Evolutionary conservation across 768 basidiomycete species (phyloP).

Genomic region (Cystobasidium tubakii): DNA sequence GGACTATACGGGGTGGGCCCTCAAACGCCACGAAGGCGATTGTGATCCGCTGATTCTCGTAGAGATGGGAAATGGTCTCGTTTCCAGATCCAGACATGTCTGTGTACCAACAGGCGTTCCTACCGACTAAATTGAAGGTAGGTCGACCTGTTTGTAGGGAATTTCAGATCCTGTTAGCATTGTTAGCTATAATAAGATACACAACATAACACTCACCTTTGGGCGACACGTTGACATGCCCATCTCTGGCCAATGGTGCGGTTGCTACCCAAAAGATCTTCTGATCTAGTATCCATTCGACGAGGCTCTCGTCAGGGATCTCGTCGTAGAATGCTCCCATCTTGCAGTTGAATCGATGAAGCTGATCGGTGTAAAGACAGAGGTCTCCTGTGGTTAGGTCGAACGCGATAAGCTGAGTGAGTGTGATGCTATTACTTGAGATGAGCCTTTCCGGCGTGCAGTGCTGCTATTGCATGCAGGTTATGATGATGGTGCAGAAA

Average conservation of each 20-base stretch:
- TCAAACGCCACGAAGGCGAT: conserved; percentile 38
- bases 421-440: too few species aligned
- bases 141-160: conserved; percentile 26
- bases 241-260: conserved; percentile 23
- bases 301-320: conserved; percentile 29
- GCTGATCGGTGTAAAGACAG: background rate
- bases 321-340: conserved; percentile 29
- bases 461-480: too few species aligned
- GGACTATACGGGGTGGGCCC: conserved; percentile 31
- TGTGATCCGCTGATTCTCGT: conserved; percentile 43
- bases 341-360: background rate
- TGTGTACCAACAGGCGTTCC: conserved; percentile 34
- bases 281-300: conserved; percentile 36
- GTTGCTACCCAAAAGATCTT: conserved; percentile 40
- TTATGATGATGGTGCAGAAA: too few species aligned
- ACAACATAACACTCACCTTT: conserved; percentile 22
- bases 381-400: background rate
- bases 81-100: conserved; percentile 38
- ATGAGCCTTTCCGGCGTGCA: too few species aligned
- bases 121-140: conserved; percentile 32
- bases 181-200: background rate
- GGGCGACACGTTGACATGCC: conserved; percentile 38
- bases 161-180: background rate
- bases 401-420: background rate
- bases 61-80: conserved; percentile 42